Evolutionary conservation across 805 yeast species (phyloP).

Genomic region (Ogataea degrootiae): DNA sequence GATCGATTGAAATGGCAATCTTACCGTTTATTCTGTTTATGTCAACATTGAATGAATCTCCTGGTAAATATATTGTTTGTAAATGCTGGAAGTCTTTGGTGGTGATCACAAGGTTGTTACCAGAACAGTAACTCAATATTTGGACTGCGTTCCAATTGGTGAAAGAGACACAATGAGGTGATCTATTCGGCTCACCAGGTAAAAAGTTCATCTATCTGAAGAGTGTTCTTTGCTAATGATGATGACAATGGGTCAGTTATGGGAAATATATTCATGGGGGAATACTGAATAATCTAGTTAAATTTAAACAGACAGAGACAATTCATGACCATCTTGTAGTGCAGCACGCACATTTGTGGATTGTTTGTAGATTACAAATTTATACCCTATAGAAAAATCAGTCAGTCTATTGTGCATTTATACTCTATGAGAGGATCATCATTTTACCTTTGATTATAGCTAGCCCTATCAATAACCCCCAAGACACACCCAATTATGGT

Average conservation of each 20-base stretch:
- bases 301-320: too few relatives aligned
- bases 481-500: conserved; percentile 2
- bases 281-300: too few relatives aligned
- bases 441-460: background rate
- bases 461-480: background rate
- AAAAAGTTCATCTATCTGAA: conserved; percentile 61
- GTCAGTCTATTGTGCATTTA: too few relatives aligned
- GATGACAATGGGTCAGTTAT: too few relatives aligned
- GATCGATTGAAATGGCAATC: conserved; percentile 49
- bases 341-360: too few relatives aligned
- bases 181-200: conserved; percentile 79
- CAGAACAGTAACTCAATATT: conserved; percentile 75
- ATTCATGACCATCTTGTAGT: too few relatives aligned
- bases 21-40: conserved; percentile 58
- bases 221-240: background rate
- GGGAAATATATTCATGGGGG: too few relatives aligned
- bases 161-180: conserved; percentile 51
- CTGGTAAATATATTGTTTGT: conserved; percentile 71
- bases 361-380: too few relatives aligned
- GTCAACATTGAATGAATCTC: conserved; percentile 63
- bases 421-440: too few relatives aligned
- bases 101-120: conserved; percentile 73
- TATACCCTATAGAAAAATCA: too few relatives aligned
- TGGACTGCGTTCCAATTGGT: conserved; percentile 62
- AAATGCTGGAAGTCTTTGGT: conserved; percentile 48